These are phyloP conservation scores for Globisporangium cylindrosporum DNA, from an alignment of 352 stramenopile genomes.

Conservation along the genomic window DNA sequence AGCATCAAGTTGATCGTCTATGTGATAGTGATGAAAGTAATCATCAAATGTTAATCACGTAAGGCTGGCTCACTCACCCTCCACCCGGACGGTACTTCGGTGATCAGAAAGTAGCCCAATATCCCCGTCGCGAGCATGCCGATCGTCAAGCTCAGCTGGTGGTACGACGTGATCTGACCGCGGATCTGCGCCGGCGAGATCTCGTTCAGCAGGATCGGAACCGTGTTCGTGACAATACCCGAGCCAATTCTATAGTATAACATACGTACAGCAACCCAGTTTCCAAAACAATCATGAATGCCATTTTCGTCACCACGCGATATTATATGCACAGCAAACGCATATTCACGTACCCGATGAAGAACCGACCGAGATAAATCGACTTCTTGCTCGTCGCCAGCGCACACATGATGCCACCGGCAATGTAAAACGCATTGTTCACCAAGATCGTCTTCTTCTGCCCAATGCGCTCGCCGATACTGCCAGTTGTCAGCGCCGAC, in stretches of 20 bases:
- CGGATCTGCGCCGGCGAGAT: slow-evolving; percentile 61
- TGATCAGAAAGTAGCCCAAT: slow-evolving; percentile 75
- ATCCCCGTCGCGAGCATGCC: slow-evolving; percentile 79
- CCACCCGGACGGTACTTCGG: slow-evolving; percentile 81
- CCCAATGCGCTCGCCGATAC: slow-evolving; percentile 49
- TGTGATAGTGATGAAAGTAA: background rate
- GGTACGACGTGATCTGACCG: slow-evolving; percentile 82
- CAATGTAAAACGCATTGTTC: slow-evolving; percentile 76
- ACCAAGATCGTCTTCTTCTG: slow-evolving; percentile 65
- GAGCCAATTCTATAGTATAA: slow-evolving; percentile 35
- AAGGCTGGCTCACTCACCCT: slow-evolving; percentile 25
- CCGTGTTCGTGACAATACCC: slow-evolving; percentile 79
- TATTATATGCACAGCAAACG: background rate
- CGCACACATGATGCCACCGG: slow-evolving; percentile 50
- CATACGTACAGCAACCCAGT: background rate
- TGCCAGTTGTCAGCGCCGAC: slow-evolving; percentile 53
- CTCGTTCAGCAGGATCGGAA: slow-evolving; percentile 81
- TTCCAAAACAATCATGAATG: background rate
- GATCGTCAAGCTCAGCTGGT: slow-evolving; percentile 87
- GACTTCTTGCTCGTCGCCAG: slow-evolving; percentile 52
- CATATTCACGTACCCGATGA: slow-evolving; percentile 33
- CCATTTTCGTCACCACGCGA: background rate
- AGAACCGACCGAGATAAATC: slow-evolving; percentile 61
- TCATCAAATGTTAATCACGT: background rate
- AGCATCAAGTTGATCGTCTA: background rate